Evolutionary conservation across 129 eudicot genomes (phyloP), one percentile per base, ranked within the genome.

Genomic region (Sambucus nigra): DNA sequence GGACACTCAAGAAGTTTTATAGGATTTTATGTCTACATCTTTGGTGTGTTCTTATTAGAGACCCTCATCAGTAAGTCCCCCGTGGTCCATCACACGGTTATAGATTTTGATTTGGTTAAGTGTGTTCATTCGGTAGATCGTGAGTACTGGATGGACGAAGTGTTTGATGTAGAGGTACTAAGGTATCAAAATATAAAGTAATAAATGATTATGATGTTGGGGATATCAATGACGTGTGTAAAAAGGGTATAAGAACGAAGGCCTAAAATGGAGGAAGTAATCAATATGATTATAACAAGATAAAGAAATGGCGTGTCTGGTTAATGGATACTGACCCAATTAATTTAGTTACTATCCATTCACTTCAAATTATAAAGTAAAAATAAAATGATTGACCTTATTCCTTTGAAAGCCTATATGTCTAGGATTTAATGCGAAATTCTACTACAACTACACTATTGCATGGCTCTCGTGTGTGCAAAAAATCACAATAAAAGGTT

Each of bases 41-140:
- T 84, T 25, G 98, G 98, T 1, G 95, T 89, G 35, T 56, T 89
- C 9, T 61, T 89, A 59, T 94, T 89, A 19, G 98, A 89, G 41
- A 88, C 85, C 44, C 70, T 89, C 32, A 89, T 95, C 0, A 95
- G 81, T 0, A 89, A 89, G 65, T 73, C 98, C n/a, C 95, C 98
- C 1, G n/a, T n/a, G n/a, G 85, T 89, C 56, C 94, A 80, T 0
- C 80, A 81, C n/a, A 95, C 95, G 0, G 95, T 84, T 25, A 95
- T 84, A 83, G 75, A 79, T 38, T 39, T 89, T 28, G 94, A 89
- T 64, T 57, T 89, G 61, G 98, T 89, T 5, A 69, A 95, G 67
- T 89, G 98, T 95, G 98, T 89, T 49, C 95, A 89, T 44, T 89
- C 98, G 0, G 98, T 89, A 38, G 98, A 84, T 6, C 73, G 95